Evolutionary conservation across 2,329 filamentous ascomycete species (phyloP).

Genomic region (Fusarium musae): DNA sequence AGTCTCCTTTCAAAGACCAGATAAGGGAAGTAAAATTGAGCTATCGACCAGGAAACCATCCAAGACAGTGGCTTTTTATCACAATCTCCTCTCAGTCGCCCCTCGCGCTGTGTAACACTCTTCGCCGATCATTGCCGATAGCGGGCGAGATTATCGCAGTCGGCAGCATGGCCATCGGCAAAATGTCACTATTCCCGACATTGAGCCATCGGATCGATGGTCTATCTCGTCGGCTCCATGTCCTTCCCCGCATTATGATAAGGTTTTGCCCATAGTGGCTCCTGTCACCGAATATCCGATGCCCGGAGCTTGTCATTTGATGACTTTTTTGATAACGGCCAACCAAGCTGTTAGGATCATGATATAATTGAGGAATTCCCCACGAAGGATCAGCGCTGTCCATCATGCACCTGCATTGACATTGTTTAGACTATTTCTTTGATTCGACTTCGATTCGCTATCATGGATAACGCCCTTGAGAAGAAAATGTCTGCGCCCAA

Average conservation of each 20-base stretch:
- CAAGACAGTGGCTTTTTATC: constrained; percentile 7
- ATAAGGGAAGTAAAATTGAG: background rate
- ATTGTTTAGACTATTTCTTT: background rate
- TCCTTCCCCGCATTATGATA: background rate
- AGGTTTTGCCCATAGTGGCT: background rate
- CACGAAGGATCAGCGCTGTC: background rate
- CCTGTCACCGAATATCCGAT: background rate
- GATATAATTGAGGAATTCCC: background rate
- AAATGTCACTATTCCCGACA: background rate
- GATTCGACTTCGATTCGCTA: rapidly evolving
- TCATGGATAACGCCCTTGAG: background rate
- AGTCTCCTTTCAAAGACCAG: background rate
- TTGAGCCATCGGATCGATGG: constrained; percentile 7
- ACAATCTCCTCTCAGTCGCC: background rate
- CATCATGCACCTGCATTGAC: background rate
- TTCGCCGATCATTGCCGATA: background rate
- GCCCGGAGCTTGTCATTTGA: background rate
- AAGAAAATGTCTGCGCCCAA: background rate
- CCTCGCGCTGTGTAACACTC: background rate
- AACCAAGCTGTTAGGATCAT: background rate
- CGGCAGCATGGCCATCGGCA: background rate
- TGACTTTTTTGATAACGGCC: background rate
- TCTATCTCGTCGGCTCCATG: background rate
- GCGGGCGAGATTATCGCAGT: background rate
- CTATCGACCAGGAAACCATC: background rate